A percentile compares a stretch with the other conserved stretches of the same genome.
Evolutionary conservation across 305 asterid species (phyloP).

Genomic region (Fraxinus floribunda): DNA sequence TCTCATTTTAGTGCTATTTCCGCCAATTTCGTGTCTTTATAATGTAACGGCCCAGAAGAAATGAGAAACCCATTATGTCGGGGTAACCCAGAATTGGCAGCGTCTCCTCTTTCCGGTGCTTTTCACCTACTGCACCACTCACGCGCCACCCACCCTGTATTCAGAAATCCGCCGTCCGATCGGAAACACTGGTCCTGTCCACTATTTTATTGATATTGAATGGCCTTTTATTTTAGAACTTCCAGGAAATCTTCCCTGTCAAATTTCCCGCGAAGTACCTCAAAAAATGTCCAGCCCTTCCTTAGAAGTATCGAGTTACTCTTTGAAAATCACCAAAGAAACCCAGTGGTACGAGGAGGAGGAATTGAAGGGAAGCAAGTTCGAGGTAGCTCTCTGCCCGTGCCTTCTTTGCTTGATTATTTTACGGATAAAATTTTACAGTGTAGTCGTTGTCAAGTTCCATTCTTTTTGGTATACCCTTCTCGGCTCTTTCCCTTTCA

Average conservation of each 20-base stretch:
- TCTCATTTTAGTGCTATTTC: neutral
- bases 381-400: conserved; percentile 77
- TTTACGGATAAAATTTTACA: conserved; percentile 40
- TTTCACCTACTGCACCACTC: neutral
- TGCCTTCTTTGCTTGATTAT: conserved; percentile 63
- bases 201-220: conserved; percentile 34
- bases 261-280: conserved; percentile 2
- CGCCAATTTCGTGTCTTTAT: neutral
- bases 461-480: conserved; percentile 78
- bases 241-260: conserved; percentile 20
- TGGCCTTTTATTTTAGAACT: conserved; percentile 39
- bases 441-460: conserved; percentile 59
- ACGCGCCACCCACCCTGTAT: neutral
- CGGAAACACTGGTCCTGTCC: neutral
- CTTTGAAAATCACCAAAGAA: conserved; percentile 26
- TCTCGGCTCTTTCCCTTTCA: conserved; percentile 55
- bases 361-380: conserved; percentile 48
- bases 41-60: neutral
- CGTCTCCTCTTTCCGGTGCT: neutral
- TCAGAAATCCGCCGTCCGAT: neutral
- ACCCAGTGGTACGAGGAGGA: conserved; percentile 37
- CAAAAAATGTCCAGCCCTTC: conserved; percentile 35
- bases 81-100: neutral
- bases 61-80: neutral
- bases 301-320: conserved; percentile 23